Base-by-base conservation (phyloP, 139 green algal genomes). In the Closterium sp. region DNA sequence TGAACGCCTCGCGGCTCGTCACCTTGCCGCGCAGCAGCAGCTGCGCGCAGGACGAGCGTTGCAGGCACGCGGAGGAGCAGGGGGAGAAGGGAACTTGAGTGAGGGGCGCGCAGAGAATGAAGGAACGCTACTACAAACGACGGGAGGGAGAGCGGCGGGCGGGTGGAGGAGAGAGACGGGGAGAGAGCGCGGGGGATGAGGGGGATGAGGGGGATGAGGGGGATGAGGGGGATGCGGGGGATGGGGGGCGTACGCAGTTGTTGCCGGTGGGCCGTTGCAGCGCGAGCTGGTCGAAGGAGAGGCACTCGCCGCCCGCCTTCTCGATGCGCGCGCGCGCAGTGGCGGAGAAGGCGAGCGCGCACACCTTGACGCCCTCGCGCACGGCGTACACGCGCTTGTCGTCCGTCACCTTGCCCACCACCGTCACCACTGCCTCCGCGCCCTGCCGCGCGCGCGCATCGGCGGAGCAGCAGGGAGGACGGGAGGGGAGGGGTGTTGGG, bases 221-320 rank as follows among this genome's bases (percentile, higher is more conserved):
- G n/a, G n/a, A n/a, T n/a, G n/a, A n/a, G n/a, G n/a, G n/a, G n/a
- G n/a, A n/a, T n/a, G n/a, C 31, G 85, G 19, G 27, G n/a, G 91
- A 90, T 30, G 34, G 89, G 7, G 28, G 19, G 28, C 85, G 9
- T 31, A 87, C 85, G 85, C 85, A 87, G 89, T 93, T 93, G 31
- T 91, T 34, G 31, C 98, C 98, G 27, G 97, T 99, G 17, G 98
- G 98, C 32, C 96, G 95, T 70, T 96, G 89, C 88, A 99, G 97
- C 9, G 98, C 98, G 91, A 99, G 97, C 97, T 99, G 97, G 94
- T 99, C 98, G 92, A 99, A 99, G 22, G 98, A 99, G 92, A 99
- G 90, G 95, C 96, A 97, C 97, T 99, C 97, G 88, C 98, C 98
- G 88, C 98, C 98, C 70, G 97, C 97, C 97, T 99, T 98, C 88